Evolutionary conservation across 768 basidiomycete species (phyloP).

Genomic region (Ramaria sp.): DNA sequence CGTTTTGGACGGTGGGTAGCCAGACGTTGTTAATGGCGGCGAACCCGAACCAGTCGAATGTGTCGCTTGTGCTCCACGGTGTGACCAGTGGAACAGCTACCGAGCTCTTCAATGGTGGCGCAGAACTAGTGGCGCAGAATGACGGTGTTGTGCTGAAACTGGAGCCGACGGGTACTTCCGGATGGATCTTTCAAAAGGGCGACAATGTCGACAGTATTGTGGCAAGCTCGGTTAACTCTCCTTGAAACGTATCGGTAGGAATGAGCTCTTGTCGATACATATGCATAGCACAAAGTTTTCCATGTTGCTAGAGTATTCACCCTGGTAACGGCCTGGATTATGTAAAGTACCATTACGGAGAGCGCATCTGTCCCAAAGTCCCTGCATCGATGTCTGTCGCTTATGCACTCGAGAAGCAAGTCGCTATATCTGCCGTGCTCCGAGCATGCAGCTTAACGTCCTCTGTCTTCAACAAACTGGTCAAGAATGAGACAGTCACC

Average conservation of each 20-base stretch:
- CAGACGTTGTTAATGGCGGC: slow-evolving; percentile 1
- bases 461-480: slow-evolving; percentile 76
- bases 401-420: slow-evolving; percentile 58
- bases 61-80: slow-evolving; percentile 1
- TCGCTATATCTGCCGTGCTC: slow-evolving; percentile 81
- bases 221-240: too few species aligned
- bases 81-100: slow-evolving; percentile 1
- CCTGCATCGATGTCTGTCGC: slow-evolving; percentile 33
- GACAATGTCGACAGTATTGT: background rate
- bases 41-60: background rate
- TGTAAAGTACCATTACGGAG: too few species aligned
- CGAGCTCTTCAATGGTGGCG: slow-evolving; percentile 4
- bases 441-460: slow-evolving; percentile 78
- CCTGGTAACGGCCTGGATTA: too few species aligned
- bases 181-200: slow-evolving; percentile 3
- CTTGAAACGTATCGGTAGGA: background rate
- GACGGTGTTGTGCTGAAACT: background rate
- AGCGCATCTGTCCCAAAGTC: too few species aligned
- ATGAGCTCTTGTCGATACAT: too few species aligned
- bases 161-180: background rate
- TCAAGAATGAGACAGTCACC: slow-evolving; percentile 74
- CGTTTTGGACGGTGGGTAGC: background rate
- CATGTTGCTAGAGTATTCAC: too few species aligned
- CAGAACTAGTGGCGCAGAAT: background rate
- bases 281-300: too few species aligned